Evolutionary conservation across 2,329 filamentous ascomycete genomes (phyloP), one percentile per base, ranked within the genome.

Genomic region (Stagonosporopsis chrysanthemi): DNA sequence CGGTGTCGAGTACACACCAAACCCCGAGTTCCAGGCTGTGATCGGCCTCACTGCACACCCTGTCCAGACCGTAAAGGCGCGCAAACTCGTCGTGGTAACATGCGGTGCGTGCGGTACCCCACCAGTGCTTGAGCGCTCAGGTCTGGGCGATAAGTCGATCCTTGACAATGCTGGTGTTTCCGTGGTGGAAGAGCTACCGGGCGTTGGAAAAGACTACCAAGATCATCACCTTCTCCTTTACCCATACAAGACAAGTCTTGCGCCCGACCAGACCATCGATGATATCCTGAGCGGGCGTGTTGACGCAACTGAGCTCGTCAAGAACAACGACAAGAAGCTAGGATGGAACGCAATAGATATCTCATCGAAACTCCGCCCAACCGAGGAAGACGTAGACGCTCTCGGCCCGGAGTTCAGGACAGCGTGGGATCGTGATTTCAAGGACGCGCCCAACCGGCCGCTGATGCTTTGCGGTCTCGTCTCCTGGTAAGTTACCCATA

Each of bases 171-270:
- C 84, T 58, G 75, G 78, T 6, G 87, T 89, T 60, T 68, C 78
- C 1, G 72, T 83, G 0, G 64, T 87, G 11, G 77, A 82, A 11
- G 80, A 88, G 59, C 81, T 86, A 1, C 82, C 83, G 0, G 85
- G 87, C 26, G 86, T 90, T 6, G 88, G 87, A 4, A 83, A 83
- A 56, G 86, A 89, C 71, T 80, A 90, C 17, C 80, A 87, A 48
- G 88, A 90, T 66, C 86, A 88, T 55, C 79, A 87, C 39, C 72
- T 88, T 1, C 59, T 83, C 0, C 64, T 84, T 0, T 84, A 83
- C 55, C 77, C 83, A 0, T 88, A 86, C 70, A 79, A 78, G 45
- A 80, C 81, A 1, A 77, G 69, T 12, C 68, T 84, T 0, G 67
- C 68, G 0, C 73, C 79, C 1, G 69, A 77, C 6, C 80, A 86